Conservation (phyloP, 306 rosid species). For the Trifolium pratense region DNA sequence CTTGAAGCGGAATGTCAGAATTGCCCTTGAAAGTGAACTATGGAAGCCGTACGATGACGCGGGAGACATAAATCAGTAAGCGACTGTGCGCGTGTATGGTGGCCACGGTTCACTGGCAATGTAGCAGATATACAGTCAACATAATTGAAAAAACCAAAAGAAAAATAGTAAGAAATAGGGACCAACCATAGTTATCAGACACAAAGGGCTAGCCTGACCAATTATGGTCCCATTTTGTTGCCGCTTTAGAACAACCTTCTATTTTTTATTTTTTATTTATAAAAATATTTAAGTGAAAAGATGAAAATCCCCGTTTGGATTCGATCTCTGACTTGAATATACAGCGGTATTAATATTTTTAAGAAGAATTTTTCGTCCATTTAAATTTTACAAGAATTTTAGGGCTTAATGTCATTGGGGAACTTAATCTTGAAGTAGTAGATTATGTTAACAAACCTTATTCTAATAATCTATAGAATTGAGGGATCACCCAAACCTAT, state of each 20-base stretch:
- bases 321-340: too few relatives aligned
- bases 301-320: too few relatives aligned
- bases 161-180: not conserved
- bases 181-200: not conserved
- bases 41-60: constrained; percentile 16
- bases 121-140: constrained; percentile 19
- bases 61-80: constrained; percentile 11
- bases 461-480: too few relatives aligned
- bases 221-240: not conserved
- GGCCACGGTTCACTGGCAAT: not conserved
- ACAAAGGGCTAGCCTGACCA: not conserved
- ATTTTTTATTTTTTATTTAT: not conserved
- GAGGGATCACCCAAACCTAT: too few relatives aligned
- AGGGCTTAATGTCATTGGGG: too few relatives aligned
- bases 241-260: not conserved
- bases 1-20: too few relatives aligned
- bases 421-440: too few relatives aligned
- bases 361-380: too few relatives aligned
- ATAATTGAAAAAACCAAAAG: constrained; percentile 1
- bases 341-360: too few relatives aligned
- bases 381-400: too few relatives aligned
- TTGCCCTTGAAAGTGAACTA: not conserved
- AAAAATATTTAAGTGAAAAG: too few relatives aligned
- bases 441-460: too few relatives aligned
- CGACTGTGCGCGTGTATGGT: constrained; percentile 27